These are phyloP conservation scores for Paramecium octaurelia DNA, from an alignment of 73 alveolate genomes.

Conservation along the genomic window DNA sequence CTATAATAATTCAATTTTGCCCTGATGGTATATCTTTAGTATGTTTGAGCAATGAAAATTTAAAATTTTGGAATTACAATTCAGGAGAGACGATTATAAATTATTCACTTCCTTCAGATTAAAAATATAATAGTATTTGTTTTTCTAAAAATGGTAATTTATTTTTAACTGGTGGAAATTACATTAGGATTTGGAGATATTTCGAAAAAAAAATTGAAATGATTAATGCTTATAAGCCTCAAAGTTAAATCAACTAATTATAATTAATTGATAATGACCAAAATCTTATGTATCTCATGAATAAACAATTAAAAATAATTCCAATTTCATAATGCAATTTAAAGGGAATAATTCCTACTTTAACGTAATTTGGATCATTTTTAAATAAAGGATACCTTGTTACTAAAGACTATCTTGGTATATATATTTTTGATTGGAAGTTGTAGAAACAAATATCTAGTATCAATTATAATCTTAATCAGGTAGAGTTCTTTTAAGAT, in stretches of 20 bases:
- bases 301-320: too few relatives aligned
- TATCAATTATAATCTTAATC: too few relatives aligned
- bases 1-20: background rate
- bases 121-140: background rate
- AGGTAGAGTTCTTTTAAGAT: background rate
- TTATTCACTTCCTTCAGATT: background rate
- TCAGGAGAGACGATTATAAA: background rate
- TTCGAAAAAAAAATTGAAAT: background rate
- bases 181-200: background rate
- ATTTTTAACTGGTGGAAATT: background rate
- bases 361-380: background rate
- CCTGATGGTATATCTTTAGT: background rate
- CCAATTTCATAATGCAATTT: background rate
- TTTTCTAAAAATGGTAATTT: background rate
- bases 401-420: background rate
- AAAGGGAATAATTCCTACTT: background rate
- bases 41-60: background rate
- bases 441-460: too few relatives aligned
- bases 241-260: background rate
- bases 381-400: background rate
- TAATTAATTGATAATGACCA: background rate
- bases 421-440: background rate
- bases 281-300: background rate
- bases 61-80: background rate
- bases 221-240: background rate